A percentile compares a stretch with the other conserved stretches of the same genome.
These are phyloP conservation scores for Neostapfia colusana DNA, from an alignment of 176 grass and related monocot species.

Conservation along the genomic window DNA sequence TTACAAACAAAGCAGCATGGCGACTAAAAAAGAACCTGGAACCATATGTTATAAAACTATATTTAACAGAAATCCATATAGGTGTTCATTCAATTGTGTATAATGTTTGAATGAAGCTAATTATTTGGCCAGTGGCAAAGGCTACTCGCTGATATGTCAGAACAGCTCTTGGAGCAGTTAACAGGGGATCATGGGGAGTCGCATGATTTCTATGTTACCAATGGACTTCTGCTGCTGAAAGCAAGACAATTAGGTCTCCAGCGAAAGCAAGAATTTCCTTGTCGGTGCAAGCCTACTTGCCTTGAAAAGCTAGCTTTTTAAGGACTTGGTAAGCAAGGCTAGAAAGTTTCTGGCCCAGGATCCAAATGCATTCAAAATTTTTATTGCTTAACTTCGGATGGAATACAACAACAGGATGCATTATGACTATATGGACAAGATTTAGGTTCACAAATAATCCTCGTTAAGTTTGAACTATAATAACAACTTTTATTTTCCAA, in stretches of 20 bases:
- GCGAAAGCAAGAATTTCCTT: neutral
- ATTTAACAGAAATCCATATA: neutral
- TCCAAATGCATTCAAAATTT: neutral
- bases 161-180: neutral
- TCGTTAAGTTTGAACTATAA: neutral
- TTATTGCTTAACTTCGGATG: neutral
- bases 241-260: neutral
- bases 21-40: neutral
- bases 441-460: conserved; percentile 1
- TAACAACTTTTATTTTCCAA: neutral
- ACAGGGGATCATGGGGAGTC: too few species aligned
- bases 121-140: neutral
- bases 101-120: neutral
- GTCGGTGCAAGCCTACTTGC: neutral
- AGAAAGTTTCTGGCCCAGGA: neutral
- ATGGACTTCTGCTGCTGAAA: too few species aligned
- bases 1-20: neutral
- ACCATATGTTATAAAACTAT: neutral
- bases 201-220: too few species aligned
- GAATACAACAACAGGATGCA: neutral
- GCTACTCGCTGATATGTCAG: neutral
- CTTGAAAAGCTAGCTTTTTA: neutral
- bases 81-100: conserved; percentile 7
- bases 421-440: neutral
- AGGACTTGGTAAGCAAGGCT: neutral